Base-by-base conservation (phyloP, 202 grass and related monocot genomes). In the Carex sylvatica region DNA sequence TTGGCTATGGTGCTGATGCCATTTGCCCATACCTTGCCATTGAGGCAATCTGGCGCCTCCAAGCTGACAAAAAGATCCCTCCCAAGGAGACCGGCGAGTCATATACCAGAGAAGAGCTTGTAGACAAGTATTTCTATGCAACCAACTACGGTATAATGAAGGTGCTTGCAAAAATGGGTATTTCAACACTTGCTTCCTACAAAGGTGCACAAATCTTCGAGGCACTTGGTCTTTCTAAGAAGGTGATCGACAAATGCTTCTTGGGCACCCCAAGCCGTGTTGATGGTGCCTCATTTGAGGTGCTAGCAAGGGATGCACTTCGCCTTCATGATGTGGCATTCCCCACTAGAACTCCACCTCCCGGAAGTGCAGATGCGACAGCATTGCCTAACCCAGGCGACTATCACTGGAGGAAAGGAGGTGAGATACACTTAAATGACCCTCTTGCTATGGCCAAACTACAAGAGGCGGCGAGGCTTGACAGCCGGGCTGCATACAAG, bases 161-260 rank as follows among this genome's bases (percentile, higher is more conserved):
- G 83, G 96, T 99, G 82, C 93, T 99, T 66, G 96, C 96, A 35
- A 99, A 99, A 85, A 99, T 99, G 96, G 96, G 96, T 70, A 99
- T 99, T 86, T 99, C 96, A 63, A 99, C 96, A 65, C 91, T 99
- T 72, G 96, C 96, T 71, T 99, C 96, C 66, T 99, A 99, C 83
- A 99, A 99, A 90, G 96, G 96, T 74, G 96, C 96, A 59, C 96
- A 99, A 77, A 99, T 99, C 84, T 99, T 99, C 82, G 96, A 99
- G 88, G 96, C 93, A 65, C 91, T 99, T 49, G 96, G 96, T 38
- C 91, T 99, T 86, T 90, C 93, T 83, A 87, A 89, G 0, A 78
- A 99, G 89, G 96, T 99, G 14, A 87, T 99, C 35, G 62, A 61
- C 59, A 99, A 96, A 85, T 99, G 96, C 77, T 99, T 99, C 47